These are phyloP conservation scores for Cyberlindnera suaveolens DNA, from an alignment of 805 yeast species.

Conservation along the genomic window DNA sequence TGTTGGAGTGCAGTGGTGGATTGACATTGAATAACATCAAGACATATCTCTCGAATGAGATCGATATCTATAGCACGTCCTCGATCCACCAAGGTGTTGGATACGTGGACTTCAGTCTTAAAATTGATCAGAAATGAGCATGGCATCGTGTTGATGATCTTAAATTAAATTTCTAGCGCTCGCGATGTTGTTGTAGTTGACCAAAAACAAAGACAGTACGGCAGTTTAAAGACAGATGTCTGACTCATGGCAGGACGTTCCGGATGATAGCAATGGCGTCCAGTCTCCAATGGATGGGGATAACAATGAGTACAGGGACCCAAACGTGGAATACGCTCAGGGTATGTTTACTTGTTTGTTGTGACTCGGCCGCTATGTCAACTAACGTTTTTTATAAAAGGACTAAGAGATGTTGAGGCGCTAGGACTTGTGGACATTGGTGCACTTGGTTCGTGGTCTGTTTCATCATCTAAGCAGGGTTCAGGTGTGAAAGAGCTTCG, in stretches of 20 bases:
- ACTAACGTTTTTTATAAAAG: conserved; percentile 21
- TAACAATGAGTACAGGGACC: conserved; percentile 5
- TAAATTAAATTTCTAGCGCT: no score
- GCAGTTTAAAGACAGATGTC: conserved; percentile 12
- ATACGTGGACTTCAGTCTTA: conserved; percentile 78
- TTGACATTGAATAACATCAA: conserved; percentile 62
- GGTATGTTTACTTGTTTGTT: conserved; percentile 9
- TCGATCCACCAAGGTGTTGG: conserved; percentile 89
- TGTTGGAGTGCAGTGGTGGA: conserved; percentile 92
- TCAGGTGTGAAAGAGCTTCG: conserved; percentile 66
- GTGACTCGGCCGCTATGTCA: background rate
- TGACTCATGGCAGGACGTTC: conserved; percentile 26
- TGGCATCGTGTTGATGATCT: no score
- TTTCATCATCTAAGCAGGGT: conserved; percentile 70
- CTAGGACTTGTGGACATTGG: conserved; percentile 69
- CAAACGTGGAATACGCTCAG: conserved; percentile 10
- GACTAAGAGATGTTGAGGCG: conserved; percentile 49
- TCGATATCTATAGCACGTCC: conserved; percentile 88
- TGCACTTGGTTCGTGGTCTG: conserved; percentile 75
- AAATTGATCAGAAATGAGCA: conserved; percentile 39
- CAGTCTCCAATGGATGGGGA: conserved; percentile 1
- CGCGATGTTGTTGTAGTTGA: background rate
- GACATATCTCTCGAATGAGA: conserved; percentile 63
- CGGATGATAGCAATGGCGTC: conserved; percentile 11
- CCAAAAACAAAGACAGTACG: background rate